These are phyloP conservation scores for Medicago ruthenica DNA, from an alignment of 306 rosid species.

Conservation along the genomic window DNA sequence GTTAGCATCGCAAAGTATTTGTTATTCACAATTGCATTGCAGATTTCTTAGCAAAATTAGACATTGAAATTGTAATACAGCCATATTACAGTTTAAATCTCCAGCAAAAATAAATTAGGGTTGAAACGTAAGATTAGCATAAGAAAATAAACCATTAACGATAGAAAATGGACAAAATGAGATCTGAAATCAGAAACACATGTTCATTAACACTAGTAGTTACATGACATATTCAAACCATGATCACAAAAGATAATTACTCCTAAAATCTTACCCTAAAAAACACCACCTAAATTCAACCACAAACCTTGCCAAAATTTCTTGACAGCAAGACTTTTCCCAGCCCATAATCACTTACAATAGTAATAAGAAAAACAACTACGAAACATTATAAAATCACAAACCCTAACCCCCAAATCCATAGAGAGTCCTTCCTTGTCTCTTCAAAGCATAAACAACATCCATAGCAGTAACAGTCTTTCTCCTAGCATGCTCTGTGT, in stretches of 20 bases:
- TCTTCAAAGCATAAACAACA: slow-evolving; percentile 69
- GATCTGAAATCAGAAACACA: not conserved
- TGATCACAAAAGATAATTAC: not conserved
- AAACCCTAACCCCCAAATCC: slow-evolving; percentile 70
- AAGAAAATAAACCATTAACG: too few relatives aligned
- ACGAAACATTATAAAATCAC: not conserved
- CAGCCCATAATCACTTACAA: not conserved
- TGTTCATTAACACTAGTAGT: slow-evolving; percentile 4
- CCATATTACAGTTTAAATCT: too few relatives aligned
- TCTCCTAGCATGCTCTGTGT: slow-evolving; percentile 71
- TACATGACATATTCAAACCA: not conserved
- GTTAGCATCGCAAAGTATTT: too few relatives aligned
- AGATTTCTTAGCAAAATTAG: too few relatives aligned
- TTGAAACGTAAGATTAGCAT: too few relatives aligned
- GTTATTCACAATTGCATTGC: too few relatives aligned
- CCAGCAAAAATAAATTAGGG: too few relatives aligned
- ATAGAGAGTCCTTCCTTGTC: slow-evolving; percentile 77
- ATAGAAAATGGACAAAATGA: too few relatives aligned
- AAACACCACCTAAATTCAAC: slow-evolving; percentile 15
- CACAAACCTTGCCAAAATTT: slow-evolving; percentile 29
- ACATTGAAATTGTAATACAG: too few relatives aligned
- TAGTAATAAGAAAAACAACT: not conserved
- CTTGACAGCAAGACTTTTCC: slow-evolving; percentile 75
- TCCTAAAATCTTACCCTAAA: not conserved
- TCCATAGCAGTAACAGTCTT: slow-evolving; percentile 82